Conservation (phyloP, 2,329 filamentous ascomycete genomes). For the Trichoderma pleuroti region DNA sequence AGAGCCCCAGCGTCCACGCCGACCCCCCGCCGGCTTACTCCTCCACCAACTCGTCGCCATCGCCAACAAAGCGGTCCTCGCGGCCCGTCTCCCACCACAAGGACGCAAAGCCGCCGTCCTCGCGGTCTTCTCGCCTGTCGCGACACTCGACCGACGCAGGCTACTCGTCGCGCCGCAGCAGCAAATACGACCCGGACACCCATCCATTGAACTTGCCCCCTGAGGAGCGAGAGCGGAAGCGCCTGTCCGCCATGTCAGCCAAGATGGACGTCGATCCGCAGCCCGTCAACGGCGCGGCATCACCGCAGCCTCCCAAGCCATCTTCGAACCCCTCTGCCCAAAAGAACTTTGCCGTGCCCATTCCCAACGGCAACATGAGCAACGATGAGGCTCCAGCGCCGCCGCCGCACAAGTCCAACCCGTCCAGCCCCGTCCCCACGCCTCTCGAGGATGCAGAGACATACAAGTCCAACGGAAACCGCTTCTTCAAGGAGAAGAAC, state of each 20-base stretch:
- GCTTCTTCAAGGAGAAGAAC: slow-evolving; percentile 93
- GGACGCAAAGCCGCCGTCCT: slow-evolving; percentile 30
- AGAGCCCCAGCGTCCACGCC: slow-evolving; percentile 34
- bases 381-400: slow-evolving; percentile 56
- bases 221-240: slow-evolving; percentile 82
- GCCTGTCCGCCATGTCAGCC: slow-evolving; percentile 63
- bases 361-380: slow-evolving; percentile 44
- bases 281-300: slow-evolving; percentile 48
- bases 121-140: slow-evolving; percentile 44
- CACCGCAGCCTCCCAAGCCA: slow-evolving; percentile 44
- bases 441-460: slow-evolving; percentile 75
- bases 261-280: slow-evolving; percentile 77
- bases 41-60: slow-evolving; percentile 28
- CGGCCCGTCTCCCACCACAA: slow-evolving; percentile 29
- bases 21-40: slow-evolving; percentile 32
- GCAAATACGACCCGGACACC: slow-evolving; percentile 63
- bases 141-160: slow-evolving; percentile 49
- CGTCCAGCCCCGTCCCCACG: slow-evolving; percentile 54
- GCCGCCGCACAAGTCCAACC: slow-evolving; percentile 67
- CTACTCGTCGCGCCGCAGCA: slow-evolving; percentile 46
- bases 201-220: slow-evolving; percentile 89
- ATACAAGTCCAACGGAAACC: slow-evolving; percentile 91
- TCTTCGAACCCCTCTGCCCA: slow-evolving; percentile 36
- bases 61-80: slow-evolving; percentile 30
- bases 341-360: slow-evolving; percentile 50